Conservation (phyloP, 2,329 filamentous ascomycete species). For the Aspergillus pseudonomiae region DNA sequence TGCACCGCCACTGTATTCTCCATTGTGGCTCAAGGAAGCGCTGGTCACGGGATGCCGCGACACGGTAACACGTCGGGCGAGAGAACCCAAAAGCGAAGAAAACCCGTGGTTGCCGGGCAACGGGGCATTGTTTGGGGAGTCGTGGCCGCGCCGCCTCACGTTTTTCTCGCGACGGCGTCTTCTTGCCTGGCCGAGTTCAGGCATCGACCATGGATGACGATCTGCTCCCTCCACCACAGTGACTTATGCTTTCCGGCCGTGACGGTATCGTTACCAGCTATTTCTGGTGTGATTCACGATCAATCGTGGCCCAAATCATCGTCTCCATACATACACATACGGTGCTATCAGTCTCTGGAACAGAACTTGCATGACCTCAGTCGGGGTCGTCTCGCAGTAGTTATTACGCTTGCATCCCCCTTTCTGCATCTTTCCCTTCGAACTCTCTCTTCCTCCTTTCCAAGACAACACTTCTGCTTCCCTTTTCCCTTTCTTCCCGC, state of each 20-base stretch:
- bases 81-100: conserved; percentile 10
- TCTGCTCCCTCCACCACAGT: conserved; percentile 16
- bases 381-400: not conserved
- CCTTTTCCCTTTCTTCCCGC: conserved; percentile 13
- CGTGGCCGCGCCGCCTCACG: conserved; percentile 22
- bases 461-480: not conserved
- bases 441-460: conserved; percentile 19
- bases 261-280: conserved; percentile 24
- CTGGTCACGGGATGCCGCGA: conserved; percentile 23
- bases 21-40: not conserved
- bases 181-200: conserved; percentile 20
- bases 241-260: conserved; percentile 8
- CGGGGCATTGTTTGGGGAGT: conserved; percentile 21
- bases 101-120: conserved; percentile 55
- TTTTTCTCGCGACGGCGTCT: conserved; percentile 23
- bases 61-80: conserved; percentile 16
- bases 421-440: conserved; percentile 21
- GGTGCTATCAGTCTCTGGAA: too few relatives aligned
- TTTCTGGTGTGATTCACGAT: not conserved
- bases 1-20: conserved; percentile 19
- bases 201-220: conserved; percentile 17
- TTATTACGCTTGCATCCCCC: conserved; percentile 7
- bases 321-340: not conserved
- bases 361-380: conserved; percentile 1
- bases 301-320: not conserved